phyloP scores from a whole-genome alignment of 2,329 filamentous ascomycete genomes.

The Verticillium longisporum region DNA sequence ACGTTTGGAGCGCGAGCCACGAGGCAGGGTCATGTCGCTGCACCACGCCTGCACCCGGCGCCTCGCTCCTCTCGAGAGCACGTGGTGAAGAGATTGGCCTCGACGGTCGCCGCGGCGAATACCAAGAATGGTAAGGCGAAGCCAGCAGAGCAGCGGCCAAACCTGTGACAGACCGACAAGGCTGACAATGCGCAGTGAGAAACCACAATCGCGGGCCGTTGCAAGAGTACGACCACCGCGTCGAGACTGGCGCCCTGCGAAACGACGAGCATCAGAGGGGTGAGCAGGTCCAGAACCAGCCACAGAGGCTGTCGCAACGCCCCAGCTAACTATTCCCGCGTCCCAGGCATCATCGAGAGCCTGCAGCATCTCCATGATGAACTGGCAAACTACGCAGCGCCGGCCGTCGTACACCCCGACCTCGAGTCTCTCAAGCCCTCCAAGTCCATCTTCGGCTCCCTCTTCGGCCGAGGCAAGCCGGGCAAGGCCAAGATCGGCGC shows the following conservation, averaged over 20 bases:
- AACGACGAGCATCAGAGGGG: constrained; percentile 91
- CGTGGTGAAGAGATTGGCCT: constrained; percentile 3
- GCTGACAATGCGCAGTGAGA: background rate
- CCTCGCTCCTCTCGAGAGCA: background rate
- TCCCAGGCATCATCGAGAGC: constrained; percentile 73
- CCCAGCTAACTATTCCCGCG: constrained; percentile 1
- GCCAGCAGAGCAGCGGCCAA: background rate
- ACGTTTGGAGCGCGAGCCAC: background rate
- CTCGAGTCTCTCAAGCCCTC: constrained; percentile 59
- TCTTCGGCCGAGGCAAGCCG: constrained; percentile 47
- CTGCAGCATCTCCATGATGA: constrained; percentile 86
- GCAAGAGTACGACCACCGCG: constrained; percentile 79
- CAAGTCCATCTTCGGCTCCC: constrained; percentile 49
- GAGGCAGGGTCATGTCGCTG: background rate
- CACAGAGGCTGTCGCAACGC: background rate
- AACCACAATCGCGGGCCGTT: constrained; percentile 58
- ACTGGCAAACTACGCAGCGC: constrained; percentile 66
- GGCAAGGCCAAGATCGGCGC: constrained; percentile 30
- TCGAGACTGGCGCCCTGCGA: constrained; percentile 64
- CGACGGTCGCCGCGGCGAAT: constrained; percentile 7
- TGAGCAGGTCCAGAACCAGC: constrained; percentile 20
- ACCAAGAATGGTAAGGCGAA: constrained; percentile 1
- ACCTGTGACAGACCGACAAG: background rate
- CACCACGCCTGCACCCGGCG: background rate
- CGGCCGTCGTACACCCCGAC: constrained; percentile 68